phyloP scores from a whole-genome alignment of 140 eudicot genomes.

The Ambrosia hybrid region DNA sequence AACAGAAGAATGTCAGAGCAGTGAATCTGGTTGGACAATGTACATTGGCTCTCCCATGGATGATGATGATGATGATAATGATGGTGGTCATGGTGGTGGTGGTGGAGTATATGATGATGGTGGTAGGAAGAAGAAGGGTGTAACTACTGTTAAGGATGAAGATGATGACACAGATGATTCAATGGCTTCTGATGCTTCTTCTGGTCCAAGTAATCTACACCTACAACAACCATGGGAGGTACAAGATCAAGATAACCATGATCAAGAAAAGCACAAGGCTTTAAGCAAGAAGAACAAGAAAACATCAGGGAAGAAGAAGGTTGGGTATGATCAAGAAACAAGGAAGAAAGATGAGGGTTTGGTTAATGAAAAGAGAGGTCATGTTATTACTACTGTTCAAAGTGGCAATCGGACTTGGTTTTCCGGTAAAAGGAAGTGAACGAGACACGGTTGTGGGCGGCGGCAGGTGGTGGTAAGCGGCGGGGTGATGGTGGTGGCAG shows the following conservation, averaged over 20 bases:
- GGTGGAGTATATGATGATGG: slow-evolving; percentile 30
- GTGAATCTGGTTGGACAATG: slow-evolving; percentile 89
- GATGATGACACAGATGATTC: slow-evolving; percentile 65
- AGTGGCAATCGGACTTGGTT: slow-evolving; percentile 51
- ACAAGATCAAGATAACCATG: slow-evolving; percentile 1
- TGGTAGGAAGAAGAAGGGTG: slow-evolving; percentile 6
- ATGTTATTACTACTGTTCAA: slow-evolving; percentile 40
- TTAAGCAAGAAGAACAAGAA: slow-evolving; percentile 35
- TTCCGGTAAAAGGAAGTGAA: slow-evolving; percentile 44
- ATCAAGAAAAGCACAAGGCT: slow-evolving; percentile 22
- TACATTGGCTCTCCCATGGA: slow-evolving; percentile 59
- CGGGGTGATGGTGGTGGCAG: slow-evolving; percentile 9
- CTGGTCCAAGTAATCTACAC: slow-evolving; percentile 51
- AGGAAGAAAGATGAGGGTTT: slow-evolving; percentile 33
- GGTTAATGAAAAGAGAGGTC: slow-evolving; percentile 34
- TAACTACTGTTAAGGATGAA: neutral
- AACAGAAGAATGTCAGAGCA: slow-evolving; percentile 61
- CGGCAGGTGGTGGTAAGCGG: slow-evolving; percentile 4
- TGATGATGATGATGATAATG: slow-evolving; percentile 38
- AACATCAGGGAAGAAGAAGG: slow-evolving; percentile 37
- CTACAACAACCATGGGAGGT: slow-evolving; percentile 31
- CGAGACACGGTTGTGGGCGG: neutral
- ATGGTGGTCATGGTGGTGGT: slow-evolving; percentile 17
- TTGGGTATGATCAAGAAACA: slow-evolving; percentile 27
- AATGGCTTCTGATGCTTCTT: slow-evolving; percentile 84